Evolutionary conservation across 1,284 basidiomycete species (phyloP).

Genomic region (Leccinum subrobustum): DNA sequence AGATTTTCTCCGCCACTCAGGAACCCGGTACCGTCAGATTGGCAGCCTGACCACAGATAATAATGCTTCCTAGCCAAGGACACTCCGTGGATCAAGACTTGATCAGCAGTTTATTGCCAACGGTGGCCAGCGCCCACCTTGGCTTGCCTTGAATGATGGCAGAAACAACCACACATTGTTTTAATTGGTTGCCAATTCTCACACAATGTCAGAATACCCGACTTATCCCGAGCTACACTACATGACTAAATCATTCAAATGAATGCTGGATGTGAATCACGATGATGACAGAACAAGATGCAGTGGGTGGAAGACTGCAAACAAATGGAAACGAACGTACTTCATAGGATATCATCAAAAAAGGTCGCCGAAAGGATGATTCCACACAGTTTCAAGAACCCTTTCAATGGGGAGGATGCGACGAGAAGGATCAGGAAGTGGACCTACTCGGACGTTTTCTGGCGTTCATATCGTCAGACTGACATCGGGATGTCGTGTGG

Average conservation of each 20-base stretch:
- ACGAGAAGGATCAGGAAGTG: slow-evolving; percentile 14
- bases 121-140: slow-evolving; percentile 5
- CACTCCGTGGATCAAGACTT: neutral
- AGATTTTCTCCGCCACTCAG: neutral
- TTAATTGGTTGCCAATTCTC: slow-evolving; percentile 9
- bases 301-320: slow-evolving; percentile 5
- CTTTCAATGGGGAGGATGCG: slow-evolving; percentile 34
- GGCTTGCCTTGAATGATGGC: neutral
- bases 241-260: slow-evolving; percentile 30
- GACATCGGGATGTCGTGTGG: too few species aligned
- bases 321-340: slow-evolving; percentile 20
- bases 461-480: slow-evolving; percentile 84
- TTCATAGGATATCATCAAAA: neutral
- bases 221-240: slow-evolving; percentile 25
- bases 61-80: neutral
- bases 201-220: slow-evolving; percentile 6
- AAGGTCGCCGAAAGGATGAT: neutral
- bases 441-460: slow-evolving; percentile 87
- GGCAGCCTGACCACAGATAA: neutral
- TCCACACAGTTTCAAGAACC: slow-evolving; percentile 37
- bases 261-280: slow-evolving; percentile 19
- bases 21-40: neutral
- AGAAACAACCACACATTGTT: neutral
- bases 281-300: slow-evolving; percentile 5
- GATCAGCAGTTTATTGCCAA: slow-evolving; percentile 7